These are phyloP conservation scores for Calonectria hawksworthii DNA, from an alignment of 2,329 filamentous ascomycete genomes.

Conservation along the genomic window DNA sequence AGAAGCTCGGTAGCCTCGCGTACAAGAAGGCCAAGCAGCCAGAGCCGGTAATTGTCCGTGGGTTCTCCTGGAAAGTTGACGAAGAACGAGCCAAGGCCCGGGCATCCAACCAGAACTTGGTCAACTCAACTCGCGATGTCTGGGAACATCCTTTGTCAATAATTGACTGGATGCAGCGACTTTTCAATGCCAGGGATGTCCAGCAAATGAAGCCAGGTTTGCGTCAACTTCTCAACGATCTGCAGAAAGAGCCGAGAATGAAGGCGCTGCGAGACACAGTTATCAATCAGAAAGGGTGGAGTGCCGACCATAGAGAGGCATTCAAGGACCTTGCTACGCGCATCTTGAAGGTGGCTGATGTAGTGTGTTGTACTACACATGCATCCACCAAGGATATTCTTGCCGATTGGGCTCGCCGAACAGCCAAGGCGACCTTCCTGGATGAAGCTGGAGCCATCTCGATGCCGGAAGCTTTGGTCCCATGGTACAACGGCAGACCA, in stretches of 20 bases:
- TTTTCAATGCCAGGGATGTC: neutral
- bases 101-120: neutral
- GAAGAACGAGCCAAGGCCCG: neutral
- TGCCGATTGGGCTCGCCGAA: neutral
- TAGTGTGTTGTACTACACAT: neutral
- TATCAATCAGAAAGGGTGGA: neutral
- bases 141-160: neutral
- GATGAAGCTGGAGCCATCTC: neutral
- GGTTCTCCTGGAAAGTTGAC: neutral
- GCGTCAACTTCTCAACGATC: neutral
- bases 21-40: neutral
- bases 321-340: neutral
- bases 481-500: neutral
- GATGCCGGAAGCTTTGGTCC: neutral
- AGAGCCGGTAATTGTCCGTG: neutral
- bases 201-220: neutral
- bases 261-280: too few relatives aligned
- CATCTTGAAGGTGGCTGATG: neutral
- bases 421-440: neutral
- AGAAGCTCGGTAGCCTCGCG: neutral
- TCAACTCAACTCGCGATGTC: neutral
- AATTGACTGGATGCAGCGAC: neutral
- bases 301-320: rapidly evolving
- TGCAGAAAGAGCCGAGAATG: too few relatives aligned
- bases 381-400: neutral